Base-by-base conservation (phyloP, 2,329 filamentous ascomycete species). In the Botrytis aclada region DNA sequence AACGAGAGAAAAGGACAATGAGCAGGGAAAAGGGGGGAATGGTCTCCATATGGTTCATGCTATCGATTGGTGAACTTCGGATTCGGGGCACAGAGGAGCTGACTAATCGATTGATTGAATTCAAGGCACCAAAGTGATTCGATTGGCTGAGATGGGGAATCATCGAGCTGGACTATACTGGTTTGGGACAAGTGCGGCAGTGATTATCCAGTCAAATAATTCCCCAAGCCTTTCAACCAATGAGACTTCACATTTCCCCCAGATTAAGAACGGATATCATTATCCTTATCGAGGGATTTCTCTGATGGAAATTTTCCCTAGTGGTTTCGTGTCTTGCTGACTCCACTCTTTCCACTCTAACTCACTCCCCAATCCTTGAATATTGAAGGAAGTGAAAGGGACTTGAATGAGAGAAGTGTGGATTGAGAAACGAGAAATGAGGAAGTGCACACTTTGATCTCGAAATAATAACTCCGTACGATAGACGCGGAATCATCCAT, bases 101-200 rank as follows among this genome's bases (percentile, higher is more conserved):
- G n/a, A n/a, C n/a, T n/a, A n/a, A n/a, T n/a, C n/a, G n/a, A n/a
- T 47, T 47, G 9, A 47, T 47, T 25, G 8, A 25, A 47, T 47
- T 51, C 47, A n/a, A 51, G 47, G 47, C 47, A n/a, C 47, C 25
- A 25, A n/a, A 14, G 10, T 2, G 2, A 14, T 51, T 51, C 10
- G 22, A 51, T 51, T 51, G 47, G 22, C 10, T 51, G 47, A 1
- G 22, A 51, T 12, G 22, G 5, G 3, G 2, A 3, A 2, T 7
- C 29, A 16, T 54, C 12, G 25, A 16, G 2, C 1, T 0, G 0
- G 1, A 16, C 12, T 54, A 29, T n/a, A 3, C 5, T 14, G 29
- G 8, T 16, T 54, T 0, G 6, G n/a, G 5, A 29, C 1, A 54
- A 54, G 10, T 12, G 45, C 22, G 4, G 16, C 2, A 6, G n/a